A percentile compares a stretch with the other conserved stretches of the same genome.
phyloP scores from a whole-genome alignment of 2,329 filamentous ascomycete species.

The Lecanosticta acicola region DNA sequence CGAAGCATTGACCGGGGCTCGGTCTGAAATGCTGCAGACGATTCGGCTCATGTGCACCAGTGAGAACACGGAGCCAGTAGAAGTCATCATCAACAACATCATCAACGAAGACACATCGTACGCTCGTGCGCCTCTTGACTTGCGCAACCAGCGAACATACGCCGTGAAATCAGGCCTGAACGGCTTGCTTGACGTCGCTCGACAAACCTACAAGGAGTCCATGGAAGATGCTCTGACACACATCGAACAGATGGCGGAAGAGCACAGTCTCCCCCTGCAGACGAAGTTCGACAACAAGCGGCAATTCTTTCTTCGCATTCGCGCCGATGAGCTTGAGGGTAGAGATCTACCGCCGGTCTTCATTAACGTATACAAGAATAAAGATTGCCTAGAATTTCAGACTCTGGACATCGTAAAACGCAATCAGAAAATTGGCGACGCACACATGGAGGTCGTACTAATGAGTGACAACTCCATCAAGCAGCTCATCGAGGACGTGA shows the following conservation, averaged over 20 bases:
- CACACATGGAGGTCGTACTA: constrained; percentile 75
- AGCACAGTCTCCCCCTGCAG: constrained; percentile 55
- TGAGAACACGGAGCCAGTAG: constrained; percentile 55
- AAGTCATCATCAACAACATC: constrained; percentile 59
- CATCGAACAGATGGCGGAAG: constrained; percentile 57
- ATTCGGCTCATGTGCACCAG: constrained; percentile 65
- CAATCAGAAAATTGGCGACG: constrained; percentile 67
- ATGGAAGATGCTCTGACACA: constrained; percentile 71
- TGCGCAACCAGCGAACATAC: constrained; percentile 85
- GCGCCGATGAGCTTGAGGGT: constrained; percentile 57
- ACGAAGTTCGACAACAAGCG: constrained; percentile 72
- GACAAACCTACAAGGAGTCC: constrained; percentile 83
- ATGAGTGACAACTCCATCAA: constrained; percentile 73
- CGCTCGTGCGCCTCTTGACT: constrained; percentile 71
- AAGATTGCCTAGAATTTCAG: constrained; percentile 76
- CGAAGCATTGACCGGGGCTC: constrained; percentile 60
- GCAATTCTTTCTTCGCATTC: constrained; percentile 71
- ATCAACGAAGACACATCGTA: constrained; percentile 80
- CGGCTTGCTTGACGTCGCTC: constrained; percentile 79
- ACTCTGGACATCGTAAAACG: constrained; percentile 78
- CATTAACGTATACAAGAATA: constrained; percentile 73
- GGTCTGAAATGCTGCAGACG: constrained; percentile 58
- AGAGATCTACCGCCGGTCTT: constrained; percentile 60
- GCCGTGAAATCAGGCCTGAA: constrained; percentile 83
- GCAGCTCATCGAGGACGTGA: constrained; percentile 65